Base-by-base conservation (phyloP, 2,329 filamentous ascomycete genomes). In the Huntiella omanensis region DNA sequence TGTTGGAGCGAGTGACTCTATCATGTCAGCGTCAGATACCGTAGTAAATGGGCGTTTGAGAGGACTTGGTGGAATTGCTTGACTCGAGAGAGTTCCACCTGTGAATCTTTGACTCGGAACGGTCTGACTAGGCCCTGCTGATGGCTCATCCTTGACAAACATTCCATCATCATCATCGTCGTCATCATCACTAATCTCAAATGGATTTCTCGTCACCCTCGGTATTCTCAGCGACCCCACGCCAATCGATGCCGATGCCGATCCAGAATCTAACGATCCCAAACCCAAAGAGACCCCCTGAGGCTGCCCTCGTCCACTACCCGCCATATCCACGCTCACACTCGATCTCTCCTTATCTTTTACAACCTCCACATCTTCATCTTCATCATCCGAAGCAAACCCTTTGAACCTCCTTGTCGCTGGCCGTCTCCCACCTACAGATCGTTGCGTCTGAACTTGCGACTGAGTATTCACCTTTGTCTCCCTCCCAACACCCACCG, bases 1-100 rank as follows among this genome's bases (percentile, higher is more conserved):
- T 1, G 79, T 83, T 0, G 86, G 83, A 1, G 87, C 76, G 47
- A 94, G 71, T 16, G 71, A 68, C 11, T 85, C 77, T 58, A 88
- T 73, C 6, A 81, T 61, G 39, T 22, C 41, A 32, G 47, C 44
- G 11, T 50, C 80, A 72, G 46, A 73, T 62, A 43, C 59, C 56
- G 10, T 67, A 61, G 1, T 58, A 59, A 4, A 63, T 62, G 3
- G 64, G 63, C 2, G 56, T 57, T 17, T 72, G 61, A 54, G 76
- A 76, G 28, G 65, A 16, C 11, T 37, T 28, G 22, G 22, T 28
- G 22, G 22, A 28, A 28, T 28, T 4, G 22, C 6, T 22, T 36
- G 41, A 22, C 32, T 32, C 28, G 12, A n/a, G 22, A 28, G 22
- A 28, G 22, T 28, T 28, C 22, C 22, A 28, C 22, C 3, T 28